Base-by-base conservation (phyloP, 1,284 basidiomycete genomes). In the Tilletia horrida region DNA sequence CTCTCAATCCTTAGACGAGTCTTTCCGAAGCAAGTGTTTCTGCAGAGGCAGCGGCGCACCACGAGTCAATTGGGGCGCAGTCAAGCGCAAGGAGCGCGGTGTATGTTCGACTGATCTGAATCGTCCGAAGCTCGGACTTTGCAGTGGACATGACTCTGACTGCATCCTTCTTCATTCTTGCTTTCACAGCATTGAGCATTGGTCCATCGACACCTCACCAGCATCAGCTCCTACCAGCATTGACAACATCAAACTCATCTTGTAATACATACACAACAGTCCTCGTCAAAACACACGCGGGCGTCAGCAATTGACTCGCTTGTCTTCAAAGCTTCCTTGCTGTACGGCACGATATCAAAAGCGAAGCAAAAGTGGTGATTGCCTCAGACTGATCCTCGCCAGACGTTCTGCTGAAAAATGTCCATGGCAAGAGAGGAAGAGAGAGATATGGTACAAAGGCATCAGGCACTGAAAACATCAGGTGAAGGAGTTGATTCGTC, bases 11-110 rank as follows among this genome's bases (percentile, higher is more conserved):
- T 6, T 35, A 40, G 55, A 29, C 55, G 55, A 59, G 13, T 3
- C 50, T 27, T 59, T 59, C 29, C 27, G 29, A 25, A 7, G 8
- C 29, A 59, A 59, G 55, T 59, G 55, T 27, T 18, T 31, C 23
- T 59, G 55, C 29, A 2, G 13, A 13, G 16, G 27, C 29, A 11
- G 27, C 16, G 55, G 55, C 55, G 29, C 31, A 27, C 25, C 27
- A 16, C 55, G 55, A 9, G 55, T 31, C 14, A 40, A 18, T 16
- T 59, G 55, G 55, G 55, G 55, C 13, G 55, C 55, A 7, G 21
- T 13, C 7, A 59, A 59, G 55, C 23, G 55, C 8, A 59, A 59
- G 29, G 55, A 31, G 27, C 55, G 55, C 29, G 55, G 50, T 52
- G 50, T 52, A 14, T 23, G 50, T 52, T 4, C 21, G 18, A 7